A percentile compares a stretch with the other conserved stretches of the same genome.
Conservation (phyloP, 495 filamentous ascomycete species). For the Aspergillus nanangensis region DNA sequence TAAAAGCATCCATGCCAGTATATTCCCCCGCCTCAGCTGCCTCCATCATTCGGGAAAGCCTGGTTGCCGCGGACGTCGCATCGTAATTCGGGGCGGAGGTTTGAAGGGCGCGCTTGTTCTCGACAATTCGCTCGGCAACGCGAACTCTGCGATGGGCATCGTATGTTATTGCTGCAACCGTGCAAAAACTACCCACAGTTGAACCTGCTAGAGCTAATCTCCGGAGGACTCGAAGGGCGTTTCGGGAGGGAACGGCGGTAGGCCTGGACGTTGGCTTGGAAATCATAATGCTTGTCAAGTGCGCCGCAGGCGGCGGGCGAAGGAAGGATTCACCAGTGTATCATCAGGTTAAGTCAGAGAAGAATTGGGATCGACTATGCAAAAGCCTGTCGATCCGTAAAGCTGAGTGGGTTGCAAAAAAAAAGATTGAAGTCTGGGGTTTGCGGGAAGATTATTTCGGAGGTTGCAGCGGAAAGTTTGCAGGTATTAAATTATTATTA, state of each 20-base stretch:
- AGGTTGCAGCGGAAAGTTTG: slow-evolving; percentile 18
- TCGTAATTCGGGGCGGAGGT: slow-evolving; percentile 42
- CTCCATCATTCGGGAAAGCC: slow-evolving; percentile 37
- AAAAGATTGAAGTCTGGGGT: not conserved
- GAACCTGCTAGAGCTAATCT: slow-evolving; percentile 40
- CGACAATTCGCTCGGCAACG: slow-evolving; percentile 38
- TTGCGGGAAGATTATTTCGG: slow-evolving; percentile 4
- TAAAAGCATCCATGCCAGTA: slow-evolving; percentile 33
- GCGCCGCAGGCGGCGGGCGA: slow-evolving; percentile 21
- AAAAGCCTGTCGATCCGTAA: too few species aligned
- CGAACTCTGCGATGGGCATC: slow-evolving; percentile 38
- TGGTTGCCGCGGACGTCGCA: slow-evolving; percentile 36
- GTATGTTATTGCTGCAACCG: slow-evolving; percentile 38
- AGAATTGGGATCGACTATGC: not conserved
- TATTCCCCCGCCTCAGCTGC: slow-evolving; percentile 41
- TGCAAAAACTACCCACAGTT: slow-evolving; percentile 36
- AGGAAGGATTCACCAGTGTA: slow-evolving; percentile 5
- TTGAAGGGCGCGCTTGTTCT: slow-evolving; percentile 40
- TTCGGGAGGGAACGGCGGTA: slow-evolving; percentile 38
- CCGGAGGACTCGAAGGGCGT: slow-evolving; percentile 42
- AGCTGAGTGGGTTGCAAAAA: too few species aligned
- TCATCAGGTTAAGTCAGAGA: slow-evolving; percentile 4
- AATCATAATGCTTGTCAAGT: slow-evolving; percentile 25
- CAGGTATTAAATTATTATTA: too few species aligned
- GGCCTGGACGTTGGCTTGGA: slow-evolving; percentile 24